Percentiles rank a stretch among this genome's conserved stretches.
Evolutionary conservation across 805 yeast species (phyloP).

Genomic region (Yarrowia hollandica): DNA sequence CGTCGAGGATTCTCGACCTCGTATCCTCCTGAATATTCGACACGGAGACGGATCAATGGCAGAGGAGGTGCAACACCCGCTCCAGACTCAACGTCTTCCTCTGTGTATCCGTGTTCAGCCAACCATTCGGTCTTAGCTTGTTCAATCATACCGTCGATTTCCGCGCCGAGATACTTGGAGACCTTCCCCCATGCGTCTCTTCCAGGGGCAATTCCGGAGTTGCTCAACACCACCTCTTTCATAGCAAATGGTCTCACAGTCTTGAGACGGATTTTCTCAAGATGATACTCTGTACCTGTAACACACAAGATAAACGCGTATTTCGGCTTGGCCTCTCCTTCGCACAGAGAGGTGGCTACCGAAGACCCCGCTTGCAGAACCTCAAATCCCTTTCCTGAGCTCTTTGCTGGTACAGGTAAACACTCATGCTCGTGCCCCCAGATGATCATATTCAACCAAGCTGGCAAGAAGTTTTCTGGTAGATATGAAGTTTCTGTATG

Average conservation of each 20-base stretch:
- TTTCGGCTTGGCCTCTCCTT: slow-evolving; percentile 77
- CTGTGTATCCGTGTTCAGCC: slow-evolving; percentile 35
- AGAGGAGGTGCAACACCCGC: slow-evolving; percentile 53
- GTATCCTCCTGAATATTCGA: slow-evolving; percentile 86
- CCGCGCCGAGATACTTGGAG: slow-evolving; percentile 55
- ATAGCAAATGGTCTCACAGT: slow-evolving; percentile 82
- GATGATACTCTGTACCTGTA: slow-evolving; percentile 53
- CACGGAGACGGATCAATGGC: slow-evolving; percentile 78
- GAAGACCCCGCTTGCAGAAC: slow-evolving; percentile 93
- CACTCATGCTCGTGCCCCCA: slow-evolving; percentile 99
- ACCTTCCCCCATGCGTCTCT: slow-evolving; percentile 61
- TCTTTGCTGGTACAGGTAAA: slow-evolving; percentile 60
- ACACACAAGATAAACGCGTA: slow-evolving; percentile 70
- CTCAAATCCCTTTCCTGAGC: slow-evolving; percentile 61
- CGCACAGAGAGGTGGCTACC: slow-evolving; percentile 84
- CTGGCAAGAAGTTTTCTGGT: slow-evolving; percentile 82
- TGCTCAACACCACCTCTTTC: slow-evolving; percentile 59
- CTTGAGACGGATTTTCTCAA: slow-evolving; percentile 62
- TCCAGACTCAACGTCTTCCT: slow-evolving; percentile 29
- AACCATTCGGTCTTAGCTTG: slow-evolving; percentile 57
- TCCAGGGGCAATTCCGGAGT: slow-evolving; percentile 59
- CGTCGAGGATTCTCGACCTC: slow-evolving; percentile 90
- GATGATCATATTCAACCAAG: slow-evolving; percentile 74
- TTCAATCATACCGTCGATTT: slow-evolving; percentile 67
- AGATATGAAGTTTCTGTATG: slow-evolving; percentile 78